These are phyloP conservation scores for Epicoccum nigrum DNA, from an alignment of 2,329 filamentous ascomycete genomes.

Conservation along the genomic window DNA sequence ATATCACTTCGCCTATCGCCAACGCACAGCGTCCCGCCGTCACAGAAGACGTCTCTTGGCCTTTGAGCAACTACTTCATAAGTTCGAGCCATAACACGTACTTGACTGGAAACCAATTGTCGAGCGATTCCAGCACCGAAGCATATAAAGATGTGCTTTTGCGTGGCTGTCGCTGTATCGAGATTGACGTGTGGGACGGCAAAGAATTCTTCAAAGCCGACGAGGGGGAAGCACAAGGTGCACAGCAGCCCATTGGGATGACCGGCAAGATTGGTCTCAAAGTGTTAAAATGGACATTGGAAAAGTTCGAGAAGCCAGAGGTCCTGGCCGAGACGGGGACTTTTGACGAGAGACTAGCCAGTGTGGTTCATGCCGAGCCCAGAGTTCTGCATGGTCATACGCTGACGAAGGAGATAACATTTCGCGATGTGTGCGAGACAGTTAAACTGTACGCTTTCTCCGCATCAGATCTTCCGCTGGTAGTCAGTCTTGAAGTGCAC, in stretches of 20 bases:
- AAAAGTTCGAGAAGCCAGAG: neutral
- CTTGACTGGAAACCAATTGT: neutral
- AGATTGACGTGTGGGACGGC: neutral
- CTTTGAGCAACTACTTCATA: neutral
- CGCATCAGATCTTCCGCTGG: neutral
- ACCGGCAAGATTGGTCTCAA: neutral
- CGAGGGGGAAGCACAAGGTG: neutral
- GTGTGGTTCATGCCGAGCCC: neutral
- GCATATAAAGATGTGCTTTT: neutral
- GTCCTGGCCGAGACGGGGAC: neutral
- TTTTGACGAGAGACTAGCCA: neutral
- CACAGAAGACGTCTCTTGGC: neutral
- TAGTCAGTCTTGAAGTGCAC: neutral
- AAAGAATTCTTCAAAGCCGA: neutral
- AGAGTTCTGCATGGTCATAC: neutral
- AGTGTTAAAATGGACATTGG: neutral
- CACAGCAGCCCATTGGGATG: neutral
- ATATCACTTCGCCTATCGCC: neutral
- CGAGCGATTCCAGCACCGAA: neutral
- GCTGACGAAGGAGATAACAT: neutral
- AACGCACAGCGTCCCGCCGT: neutral
- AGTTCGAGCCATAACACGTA: neutral
- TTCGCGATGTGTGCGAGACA: neutral
- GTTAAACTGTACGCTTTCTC: neutral
- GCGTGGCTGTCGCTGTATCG: neutral